A percentile compares a stretch with the other conserved stretches of the same genome.
Evolutionary conservation across 768 basidiomycete genomes (phyloP).

Genomic region (Auriscalpium vulgare): DNA sequence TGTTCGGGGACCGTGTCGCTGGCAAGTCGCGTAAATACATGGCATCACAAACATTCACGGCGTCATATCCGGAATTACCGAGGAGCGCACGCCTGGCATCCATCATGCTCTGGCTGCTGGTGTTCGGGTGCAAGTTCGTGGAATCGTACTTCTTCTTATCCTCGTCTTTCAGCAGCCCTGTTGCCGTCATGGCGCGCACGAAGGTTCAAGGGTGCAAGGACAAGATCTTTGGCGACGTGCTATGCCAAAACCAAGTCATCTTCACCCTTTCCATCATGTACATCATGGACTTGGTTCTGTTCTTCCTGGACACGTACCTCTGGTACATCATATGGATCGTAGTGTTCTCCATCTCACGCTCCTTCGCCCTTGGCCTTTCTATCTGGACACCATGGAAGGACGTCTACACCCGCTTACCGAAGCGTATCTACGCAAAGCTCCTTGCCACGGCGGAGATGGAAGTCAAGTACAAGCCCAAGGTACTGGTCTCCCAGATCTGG

Average conservation of each 20-base stretch:
- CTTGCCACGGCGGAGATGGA: conserved; percentile 97
- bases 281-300: conserved; percentile 93
- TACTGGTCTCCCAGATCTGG: conserved; percentile 98
- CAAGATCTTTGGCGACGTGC: conserved; percentile 64
- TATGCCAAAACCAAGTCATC: conserved; percentile 89
- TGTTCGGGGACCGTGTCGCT: conserved; percentile 98
- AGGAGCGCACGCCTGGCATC: conserved; percentile 73
- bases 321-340: conserved; percentile 99
- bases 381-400: conserved; percentile 99
- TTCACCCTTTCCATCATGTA: conserved; percentile 99
- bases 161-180: conserved; percentile 91
- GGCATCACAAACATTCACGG: conserved; percentile 98
- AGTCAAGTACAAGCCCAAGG: conserved; percentile 98
- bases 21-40: conserved; percentile 97
- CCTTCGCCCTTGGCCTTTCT: conserved; percentile 87
- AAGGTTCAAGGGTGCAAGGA: conserved; percentile 88
- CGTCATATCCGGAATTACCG: conserved; percentile 82
- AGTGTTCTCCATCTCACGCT: conserved; percentile 84
- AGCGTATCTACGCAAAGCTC: conserved; percentile 96
- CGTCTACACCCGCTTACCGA: conserved; percentile 91
- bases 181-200: conserved; percentile 94
- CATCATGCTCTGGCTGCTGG: conserved; percentile 80
- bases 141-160: conserved; percentile 99
- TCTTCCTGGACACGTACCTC: conserved; percentile 99
- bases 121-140: conserved; percentile 93